phyloP scores from a whole-genome alignment of 202 grass and related monocot genomes.

The Musa balbisiana region DNA sequence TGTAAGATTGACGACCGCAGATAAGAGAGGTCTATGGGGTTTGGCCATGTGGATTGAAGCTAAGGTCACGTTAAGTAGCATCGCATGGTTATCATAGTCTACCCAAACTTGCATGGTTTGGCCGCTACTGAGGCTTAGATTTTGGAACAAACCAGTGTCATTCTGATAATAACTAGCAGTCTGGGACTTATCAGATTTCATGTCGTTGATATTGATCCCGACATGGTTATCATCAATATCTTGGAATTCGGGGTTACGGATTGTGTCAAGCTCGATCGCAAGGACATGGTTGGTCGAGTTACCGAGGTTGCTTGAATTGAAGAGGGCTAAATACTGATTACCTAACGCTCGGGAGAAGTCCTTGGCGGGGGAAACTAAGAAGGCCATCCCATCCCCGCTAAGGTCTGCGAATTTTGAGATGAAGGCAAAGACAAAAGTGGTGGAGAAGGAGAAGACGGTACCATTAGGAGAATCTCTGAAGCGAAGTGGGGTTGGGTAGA shows the following conservation, averaged over 20 bases:
- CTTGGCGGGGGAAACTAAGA: constrained; percentile 23
- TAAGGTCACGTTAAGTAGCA: constrained; percentile 21
- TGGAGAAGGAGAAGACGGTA: constrained; percentile 36
- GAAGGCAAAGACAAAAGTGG: constrained; percentile 39
- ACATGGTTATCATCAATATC: constrained; percentile 35
- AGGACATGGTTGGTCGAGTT: constrained; percentile 25
- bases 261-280: constrained; percentile 34
- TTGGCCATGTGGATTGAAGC: constrained; percentile 13
- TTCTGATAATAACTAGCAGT: constrained; percentile 4
- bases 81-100: constrained; percentile 4
- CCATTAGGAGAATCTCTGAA: constrained; percentile 11
- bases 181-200: neutral
- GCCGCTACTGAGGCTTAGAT: constrained; percentile 35
- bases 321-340: constrained; percentile 25
- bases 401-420: neutral
- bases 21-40: constrained; percentile 32
- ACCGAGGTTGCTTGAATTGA: constrained; percentile 31
- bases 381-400: constrained; percentile 27
- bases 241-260: constrained; percentile 8
- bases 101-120: constrained; percentile 33
- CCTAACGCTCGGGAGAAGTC: neutral
- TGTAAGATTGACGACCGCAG: constrained; percentile 34
- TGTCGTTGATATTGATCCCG: constrained; percentile 22
- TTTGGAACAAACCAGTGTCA: neutral
- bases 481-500: constrained; percentile 20